Conservation (phyloP, 1,284 basidiomycete genomes). For the Agaricales sp. region DNA sequence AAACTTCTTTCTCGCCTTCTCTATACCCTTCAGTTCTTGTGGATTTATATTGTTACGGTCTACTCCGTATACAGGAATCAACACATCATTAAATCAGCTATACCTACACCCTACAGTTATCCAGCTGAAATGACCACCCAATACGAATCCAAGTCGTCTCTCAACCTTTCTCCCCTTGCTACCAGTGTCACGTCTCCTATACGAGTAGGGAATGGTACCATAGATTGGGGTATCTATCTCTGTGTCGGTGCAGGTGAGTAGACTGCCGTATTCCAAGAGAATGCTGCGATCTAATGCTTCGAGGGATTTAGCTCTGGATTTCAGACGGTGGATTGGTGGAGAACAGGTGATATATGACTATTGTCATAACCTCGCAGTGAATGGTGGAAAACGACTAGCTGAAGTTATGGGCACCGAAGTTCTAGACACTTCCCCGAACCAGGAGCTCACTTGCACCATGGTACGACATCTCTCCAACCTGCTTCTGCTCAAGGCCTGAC, state of each 20-base stretch:
- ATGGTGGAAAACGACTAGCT: slow-evolving; percentile 60
- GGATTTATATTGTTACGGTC: neutral
- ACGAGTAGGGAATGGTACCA: slow-evolving; percentile 63
- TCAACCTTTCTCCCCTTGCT: too few species aligned
- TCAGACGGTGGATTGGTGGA: slow-evolving; percentile 75
- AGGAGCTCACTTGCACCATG: slow-evolving; percentile 69
- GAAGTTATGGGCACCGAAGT: slow-evolving; percentile 56
- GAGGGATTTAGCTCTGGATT: slow-evolving; percentile 53
- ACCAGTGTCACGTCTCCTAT: too few species aligned
- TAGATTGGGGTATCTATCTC: slow-evolving; percentile 45
- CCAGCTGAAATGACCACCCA: too few species aligned
- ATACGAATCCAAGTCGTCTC: too few species aligned
- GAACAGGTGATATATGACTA: slow-evolving; percentile 73
- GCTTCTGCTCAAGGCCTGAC: neutral
- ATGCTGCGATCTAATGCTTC: neutral
- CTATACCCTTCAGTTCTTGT: neutral
- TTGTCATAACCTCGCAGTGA: slow-evolving; percentile 62
- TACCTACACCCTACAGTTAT: slow-evolving; percentile 70
- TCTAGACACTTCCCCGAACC: slow-evolving; percentile 38
- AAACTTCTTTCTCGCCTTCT: neutral
- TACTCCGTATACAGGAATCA: slow-evolving; percentile 52
- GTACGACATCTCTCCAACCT: slow-evolving; percentile 29
- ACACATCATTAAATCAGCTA: slow-evolving; percentile 59
- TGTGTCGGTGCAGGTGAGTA: slow-evolving; percentile 44
- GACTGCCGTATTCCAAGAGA: too few species aligned